Base-by-base conservation (phyloP, 352 stramenopile species). In the Thalassiosira tumida region DNA sequence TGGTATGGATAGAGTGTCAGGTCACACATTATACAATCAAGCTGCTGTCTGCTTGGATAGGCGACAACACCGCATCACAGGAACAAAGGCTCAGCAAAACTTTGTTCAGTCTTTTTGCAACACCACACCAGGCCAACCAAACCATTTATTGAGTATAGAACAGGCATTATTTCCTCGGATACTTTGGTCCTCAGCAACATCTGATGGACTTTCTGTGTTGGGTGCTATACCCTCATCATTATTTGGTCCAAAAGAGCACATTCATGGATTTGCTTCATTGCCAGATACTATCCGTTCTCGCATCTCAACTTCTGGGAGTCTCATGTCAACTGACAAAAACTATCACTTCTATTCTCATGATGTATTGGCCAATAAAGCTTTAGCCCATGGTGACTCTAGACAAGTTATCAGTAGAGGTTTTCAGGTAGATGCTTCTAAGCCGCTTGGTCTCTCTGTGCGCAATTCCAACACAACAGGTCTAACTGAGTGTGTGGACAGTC, bases 331-430 rank as follows among this genome's bases (percentile, higher is more conserved):
- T 3, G 26, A 65, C 21, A 14, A 14, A 14, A 35, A 54, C 21
- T 33, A 47, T 40, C 29, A n/a, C 7, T 59, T 31, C 26, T 7
- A 62, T 41, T 65, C 29, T 13, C 77, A 47, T 37, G 64, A 77
- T 50, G 29, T 86, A 26, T 50, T 51, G 1, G 31, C 15, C 6
- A 88, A 88, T 65, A 74, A 43, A n/a, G 47, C 31, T 5, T 29
- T 88, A 14, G 37, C 26, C 69, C 73, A 51, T 17, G 40, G 33
- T 54, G 26, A 88, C 72, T 88, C 82, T 2, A 21, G 70, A 31
- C 26, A 82, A 50, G 75, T 90, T 21, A 33, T 81, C n/a, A 33
- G 75, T 31, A 37, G 64, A 29, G 84, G 84, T 13, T 90, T 90
- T 17, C 33, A 37, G 43, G 62, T 90, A 2, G 76, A 86, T 79